Conservation (phyloP, 2,329 filamentous ascomycete genomes). For the Neonectria punicea region DNA sequence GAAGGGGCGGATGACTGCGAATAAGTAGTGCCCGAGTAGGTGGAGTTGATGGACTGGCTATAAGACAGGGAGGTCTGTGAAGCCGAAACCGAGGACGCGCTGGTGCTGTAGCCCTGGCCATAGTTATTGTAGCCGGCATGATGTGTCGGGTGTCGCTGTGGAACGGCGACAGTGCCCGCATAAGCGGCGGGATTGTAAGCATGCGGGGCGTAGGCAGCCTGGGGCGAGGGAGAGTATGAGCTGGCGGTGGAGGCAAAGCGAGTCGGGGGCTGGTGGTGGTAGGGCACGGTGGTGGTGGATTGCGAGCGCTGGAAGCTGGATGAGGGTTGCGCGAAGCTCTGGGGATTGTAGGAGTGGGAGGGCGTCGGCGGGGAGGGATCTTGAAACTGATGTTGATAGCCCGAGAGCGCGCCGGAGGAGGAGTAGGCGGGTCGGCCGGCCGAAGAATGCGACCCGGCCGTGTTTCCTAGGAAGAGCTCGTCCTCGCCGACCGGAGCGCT, state of each 20-base stretch:
- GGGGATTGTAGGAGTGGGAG: conserved; percentile 75
- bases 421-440: conserved; percentile 52
- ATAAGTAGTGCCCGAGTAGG: conserved; percentile 44
- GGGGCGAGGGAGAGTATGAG: conserved; percentile 50
- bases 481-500: conserved; percentile 53
- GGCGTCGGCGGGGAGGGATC: conserved; percentile 58
- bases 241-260: conserved; percentile 51
- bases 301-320: conserved; percentile 56
- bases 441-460: conserved; percentile 40
- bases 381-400: conserved; percentile 65
- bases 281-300: conserved; percentile 62
- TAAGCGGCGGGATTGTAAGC: conserved; percentile 71
- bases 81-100: conserved; percentile 42
- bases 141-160: conserved; percentile 64
- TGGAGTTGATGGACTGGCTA: conserved; percentile 51
- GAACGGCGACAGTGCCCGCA: conserved; percentile 54
- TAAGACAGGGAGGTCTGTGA: conserved; percentile 51
- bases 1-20: conserved; percentile 41
- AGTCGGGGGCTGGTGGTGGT: conserved; percentile 57
- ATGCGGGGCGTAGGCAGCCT: conserved; percentile 61
- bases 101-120: conserved; percentile 52
- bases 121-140: conserved; percentile 61
- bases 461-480: conserved; percentile 72
- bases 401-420: conserved; percentile 57
- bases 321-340: conserved; percentile 62